Base-by-base conservation (phyloP, 495 filamentous ascomycete species). In the Penicillium daleae region DNA sequence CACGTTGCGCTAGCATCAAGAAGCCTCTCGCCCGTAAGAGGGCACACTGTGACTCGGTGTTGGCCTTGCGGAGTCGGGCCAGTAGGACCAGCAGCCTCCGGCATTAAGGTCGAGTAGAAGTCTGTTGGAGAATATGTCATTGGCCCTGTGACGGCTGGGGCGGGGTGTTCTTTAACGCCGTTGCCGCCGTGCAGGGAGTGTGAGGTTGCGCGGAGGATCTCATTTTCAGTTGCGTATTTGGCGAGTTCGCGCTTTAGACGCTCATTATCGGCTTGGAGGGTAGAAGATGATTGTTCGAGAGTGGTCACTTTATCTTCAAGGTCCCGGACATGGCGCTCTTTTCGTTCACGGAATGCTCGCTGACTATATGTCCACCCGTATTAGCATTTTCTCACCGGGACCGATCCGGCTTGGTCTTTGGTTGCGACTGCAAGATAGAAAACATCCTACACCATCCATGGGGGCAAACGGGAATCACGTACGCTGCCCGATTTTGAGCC, bases 401-500 rank as follows among this genome's bases (percentile, higher is more conserved):
- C 4, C 2, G 19, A 13, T 15, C 27, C 46, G 12, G 4, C 9
- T n/a, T 4, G 9, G 9, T 48, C 21, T 24, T 15, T 48, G 2
- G 2, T 9, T 3, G 22, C 21, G 12, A 24, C 3, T 15, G 22
- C 44, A 10, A 4, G 21, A 10, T 22, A 17, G 46, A n/a, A 21
- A 7, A 13, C 32, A 19, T 9, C 27, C 6, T 39, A 15, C 3
- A 26, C 22, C 19, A 46, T 32, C 40, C 27, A 26, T 53, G 49
- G 32, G 32, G 64, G 40, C n/a, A 31, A 44, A n/a, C 50, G 32
- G 12, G 35, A 2, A 22, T 67, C 64, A 87, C 91, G 72, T 89
- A 98, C 94, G 94, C 94, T 76, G 93, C 93, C 72, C 95, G 83
- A 64, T 99, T 99, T 78, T 99, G 94, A 51, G 91, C 94, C 77